Evolutionary conservation across 805 yeast genomes (phyloP), one percentile per base, ranked within the genome.

Genomic region (Candida ovalis): DNA sequence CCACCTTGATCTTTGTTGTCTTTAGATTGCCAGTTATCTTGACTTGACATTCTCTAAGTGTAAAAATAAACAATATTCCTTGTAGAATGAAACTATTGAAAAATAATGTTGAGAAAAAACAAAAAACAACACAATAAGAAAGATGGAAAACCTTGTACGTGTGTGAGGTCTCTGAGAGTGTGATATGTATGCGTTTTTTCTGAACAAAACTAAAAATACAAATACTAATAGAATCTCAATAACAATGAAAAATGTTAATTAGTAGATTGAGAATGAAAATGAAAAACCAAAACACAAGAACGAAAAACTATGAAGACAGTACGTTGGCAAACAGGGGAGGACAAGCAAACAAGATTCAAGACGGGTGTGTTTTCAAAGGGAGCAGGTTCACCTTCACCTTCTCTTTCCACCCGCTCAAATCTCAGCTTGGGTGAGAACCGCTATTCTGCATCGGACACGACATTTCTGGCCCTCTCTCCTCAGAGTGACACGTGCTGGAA

Each of bases 11-110:
- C 49, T 30, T 43, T 51, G 44, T 21, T 32, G 35, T 47, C 51
- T 19, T 43, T 48, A 19, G 40, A 27, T 23, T 49, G 48, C 56
- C 56, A 49, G 40, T 35, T 47, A 37, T 54, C 51, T 50, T 44
- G 55, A 18, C 19, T 35, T 3, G 54, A 46, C 56, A 52, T 52
- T 7, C 19, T 27, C 6, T 25, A 7, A 10, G 10, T 25, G 23
- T 18, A 6, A 7, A 8, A 35, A 15, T 24, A n/a, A 18, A 24
- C 17, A 13, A 19, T 5, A 17, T 17, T 25, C 4, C 13, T 12
- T 15, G 13, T 24, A 18, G 32, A 25, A 13, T 10, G 21, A 32
- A 43, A 27, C 12, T 28, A 33, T 17, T 6, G 39, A 23, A n/a
- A 19, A 19, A 15, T 8, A 5, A 21, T 3, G 45, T 35, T 10